Evolutionary conservation across 352 stramenopile species (phyloP).

Genomic region (Globisporangium mamillatum): DNA sequence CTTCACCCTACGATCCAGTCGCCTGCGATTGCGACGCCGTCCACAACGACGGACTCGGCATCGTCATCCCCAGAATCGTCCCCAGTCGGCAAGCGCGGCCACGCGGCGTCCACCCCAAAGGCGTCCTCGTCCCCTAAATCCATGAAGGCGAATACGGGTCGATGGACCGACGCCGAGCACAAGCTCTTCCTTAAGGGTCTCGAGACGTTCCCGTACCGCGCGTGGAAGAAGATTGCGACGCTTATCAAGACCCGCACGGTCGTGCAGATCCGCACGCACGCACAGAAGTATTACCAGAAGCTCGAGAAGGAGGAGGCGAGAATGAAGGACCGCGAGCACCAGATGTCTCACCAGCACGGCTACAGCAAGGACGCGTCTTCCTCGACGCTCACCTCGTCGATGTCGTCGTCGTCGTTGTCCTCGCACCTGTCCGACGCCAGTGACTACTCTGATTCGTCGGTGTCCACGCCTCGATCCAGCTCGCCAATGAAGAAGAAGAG

Average conservation of each 20-base stretch:
- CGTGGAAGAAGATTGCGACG: constrained; percentile 92
- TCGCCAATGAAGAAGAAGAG: constrained; percentile 56
- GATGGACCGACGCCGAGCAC: constrained; percentile 86
- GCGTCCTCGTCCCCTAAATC: constrained; percentile 14
- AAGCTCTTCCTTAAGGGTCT: constrained; percentile 87
- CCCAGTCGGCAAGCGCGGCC: constrained; percentile 15
- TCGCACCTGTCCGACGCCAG: constrained; percentile 16
- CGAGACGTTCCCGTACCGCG: constrained; percentile 81
- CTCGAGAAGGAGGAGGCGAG: constrained; percentile 84
- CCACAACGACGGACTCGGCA: constrained; percentile 12
- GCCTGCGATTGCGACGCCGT: constrained; percentile 14
- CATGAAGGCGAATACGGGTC: constrained; percentile 74
- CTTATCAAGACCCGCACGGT: constrained; percentile 93
- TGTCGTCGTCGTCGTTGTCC: background rate
- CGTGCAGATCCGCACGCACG: constrained; percentile 87
- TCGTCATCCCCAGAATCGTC: constrained; percentile 13
- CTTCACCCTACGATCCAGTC: background rate
- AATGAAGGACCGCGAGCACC: constrained; percentile 64
- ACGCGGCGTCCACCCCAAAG: background rate
- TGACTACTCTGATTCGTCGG: constrained; percentile 14
- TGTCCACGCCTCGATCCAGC: constrained; percentile 1
- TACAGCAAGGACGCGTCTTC: constrained; percentile 1
- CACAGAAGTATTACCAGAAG: constrained; percentile 90
- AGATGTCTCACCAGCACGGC: constrained; percentile 21
- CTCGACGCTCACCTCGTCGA: background rate